A percentile compares a stretch with the other conserved stretches of the same genome.
phyloP scores from a whole-genome alignment of 2,329 filamentous ascomycete genomes.

The Achaetomium macrosporum region DNA sequence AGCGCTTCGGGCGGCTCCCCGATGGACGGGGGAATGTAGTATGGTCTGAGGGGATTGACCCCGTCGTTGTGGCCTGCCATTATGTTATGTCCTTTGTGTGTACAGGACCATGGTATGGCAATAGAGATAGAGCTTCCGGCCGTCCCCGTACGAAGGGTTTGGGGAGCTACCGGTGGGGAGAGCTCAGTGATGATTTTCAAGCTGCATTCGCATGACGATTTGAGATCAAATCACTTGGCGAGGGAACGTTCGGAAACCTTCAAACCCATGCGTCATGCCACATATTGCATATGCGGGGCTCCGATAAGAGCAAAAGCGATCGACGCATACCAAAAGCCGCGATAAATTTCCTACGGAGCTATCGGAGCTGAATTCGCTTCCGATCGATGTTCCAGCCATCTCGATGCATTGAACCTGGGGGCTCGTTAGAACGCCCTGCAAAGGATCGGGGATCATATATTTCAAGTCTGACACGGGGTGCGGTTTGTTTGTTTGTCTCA shows the following conservation, averaged over 20 bases:
- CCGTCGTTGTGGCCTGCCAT: constrained; percentile 43
- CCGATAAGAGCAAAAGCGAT: constrained; percentile 6
- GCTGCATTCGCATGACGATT: constrained; percentile 21
- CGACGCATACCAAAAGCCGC: not conserved
- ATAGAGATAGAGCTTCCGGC: not conserved
- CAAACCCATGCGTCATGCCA: not conserved
- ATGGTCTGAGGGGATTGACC: constrained; percentile 61
- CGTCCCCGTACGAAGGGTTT: not conserved
- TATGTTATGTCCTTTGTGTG: constrained; percentile 29
- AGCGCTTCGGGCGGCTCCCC: constrained; percentile 37
- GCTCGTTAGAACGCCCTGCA: not conserved
- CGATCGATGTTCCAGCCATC: not conserved
- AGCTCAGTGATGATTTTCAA: constrained; percentile 10
- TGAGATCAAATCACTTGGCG: constrained; percentile 12
- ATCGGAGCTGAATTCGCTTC: constrained; percentile 11
- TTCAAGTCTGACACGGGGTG: not conserved
- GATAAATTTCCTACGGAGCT: constrained; percentile 16
- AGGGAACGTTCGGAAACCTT: not conserved
- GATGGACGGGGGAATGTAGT: constrained; percentile 60
- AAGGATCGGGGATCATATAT: no score
- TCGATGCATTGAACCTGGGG: not conserved
- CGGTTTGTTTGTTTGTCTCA: not conserved
- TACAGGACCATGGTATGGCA: constrained; percentile 14
- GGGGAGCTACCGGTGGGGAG: not conserved
- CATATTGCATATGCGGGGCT: constrained; percentile 20